Evolutionary conservation across 176 grass and related monocot species (phyloP), one percentile per base, ranked within the genome.

Genomic region (Raddia distichophylla): DNA sequence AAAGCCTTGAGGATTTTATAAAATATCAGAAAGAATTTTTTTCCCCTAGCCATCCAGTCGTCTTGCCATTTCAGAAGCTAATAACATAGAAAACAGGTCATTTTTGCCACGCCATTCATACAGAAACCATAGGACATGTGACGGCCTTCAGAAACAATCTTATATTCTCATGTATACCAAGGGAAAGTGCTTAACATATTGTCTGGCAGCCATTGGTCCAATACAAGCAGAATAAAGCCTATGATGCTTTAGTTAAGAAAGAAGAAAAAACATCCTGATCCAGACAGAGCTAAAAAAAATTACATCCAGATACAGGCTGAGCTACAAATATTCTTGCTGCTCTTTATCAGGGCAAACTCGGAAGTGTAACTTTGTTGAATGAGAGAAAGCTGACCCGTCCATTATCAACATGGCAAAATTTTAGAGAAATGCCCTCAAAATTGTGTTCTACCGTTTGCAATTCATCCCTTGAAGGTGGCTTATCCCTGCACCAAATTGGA

Each of bases 331-430:
- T 69, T 67, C 51, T 48, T 65, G 11, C 57, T 51, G 44, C 22
- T 58, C 69, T 33, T 27, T 58, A 76, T 94, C 89, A 91, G 19
- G 92, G 81, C 64, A 94, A 72, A 45, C 56, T 87, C 55, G 89
- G 84, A 43, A 94, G 81, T 15, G 17, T 13, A 37, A 75, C 77
- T 68, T 83, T 22, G 17, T 89, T n/a, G 17, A 91, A 89, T 35
- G 86, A 85, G 69, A 94, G 80, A 83, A 91, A 89, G 67, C 84
- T 94, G 73, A 87, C 64, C 0, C 89, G 74, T 43, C 84, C 86
- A 80, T 89, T 80, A 60, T 89, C 78, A 60, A 89, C 89, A 76
- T 87, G 79, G 20, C 81, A 91, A 57, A 85, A 91, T 81, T 85
- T 94, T 10, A 94, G 74, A 74, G 86, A 86, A 52, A 91, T 75